phyloP scores from a whole-genome alignment of 2,329 filamentous ascomycete genomes.

The Calycina marina region DNA sequence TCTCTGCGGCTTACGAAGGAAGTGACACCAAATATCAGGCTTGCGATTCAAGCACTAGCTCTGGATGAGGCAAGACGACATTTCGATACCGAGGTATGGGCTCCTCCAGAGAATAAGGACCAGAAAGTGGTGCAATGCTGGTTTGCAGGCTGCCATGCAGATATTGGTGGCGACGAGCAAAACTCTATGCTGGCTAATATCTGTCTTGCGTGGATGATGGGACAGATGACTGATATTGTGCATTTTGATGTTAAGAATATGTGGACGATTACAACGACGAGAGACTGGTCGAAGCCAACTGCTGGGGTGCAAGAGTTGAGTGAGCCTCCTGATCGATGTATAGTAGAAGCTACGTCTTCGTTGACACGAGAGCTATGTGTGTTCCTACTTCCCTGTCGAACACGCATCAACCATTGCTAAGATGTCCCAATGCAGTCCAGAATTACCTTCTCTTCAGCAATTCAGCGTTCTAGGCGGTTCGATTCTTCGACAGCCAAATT shows the following conservation, averaged over 20 bases:
- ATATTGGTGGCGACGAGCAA: slow-evolving; percentile 30
- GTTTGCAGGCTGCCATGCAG: slow-evolving; percentile 30
- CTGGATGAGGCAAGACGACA: slow-evolving; percentile 28
- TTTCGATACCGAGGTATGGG: slow-evolving; percentile 24
- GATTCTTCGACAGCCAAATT: neutral
- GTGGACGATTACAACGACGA: slow-evolving; percentile 5
- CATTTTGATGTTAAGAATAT: slow-evolving; percentile 3
- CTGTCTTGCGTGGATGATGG: slow-evolving; percentile 31
- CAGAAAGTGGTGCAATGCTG: slow-evolving; percentile 25
- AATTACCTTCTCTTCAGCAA: too few species aligned
- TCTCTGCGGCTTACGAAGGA: neutral
- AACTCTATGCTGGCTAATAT: slow-evolving; percentile 29
- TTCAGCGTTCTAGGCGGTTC: too few species aligned
- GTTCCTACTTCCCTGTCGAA: too few species aligned
- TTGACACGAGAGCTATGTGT: neutral
- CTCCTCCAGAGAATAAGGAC: slow-evolving; percentile 1
- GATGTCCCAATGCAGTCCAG: too few species aligned
- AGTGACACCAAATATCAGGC: slow-evolving; percentile 22
- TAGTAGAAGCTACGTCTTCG: neutral
- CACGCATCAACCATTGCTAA: too few species aligned
- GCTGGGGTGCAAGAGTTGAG: too few species aligned
- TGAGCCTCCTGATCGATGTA: too few species aligned
- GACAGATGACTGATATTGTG: slow-evolving; percentile 3
- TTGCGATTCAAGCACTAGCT: slow-evolving; percentile 32
- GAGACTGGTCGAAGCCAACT: slow-evolving; percentile 5